phyloP scores from a whole-genome alignment of 1,284 basidiomycete genomes.

The Ustilago curta region DNA sequence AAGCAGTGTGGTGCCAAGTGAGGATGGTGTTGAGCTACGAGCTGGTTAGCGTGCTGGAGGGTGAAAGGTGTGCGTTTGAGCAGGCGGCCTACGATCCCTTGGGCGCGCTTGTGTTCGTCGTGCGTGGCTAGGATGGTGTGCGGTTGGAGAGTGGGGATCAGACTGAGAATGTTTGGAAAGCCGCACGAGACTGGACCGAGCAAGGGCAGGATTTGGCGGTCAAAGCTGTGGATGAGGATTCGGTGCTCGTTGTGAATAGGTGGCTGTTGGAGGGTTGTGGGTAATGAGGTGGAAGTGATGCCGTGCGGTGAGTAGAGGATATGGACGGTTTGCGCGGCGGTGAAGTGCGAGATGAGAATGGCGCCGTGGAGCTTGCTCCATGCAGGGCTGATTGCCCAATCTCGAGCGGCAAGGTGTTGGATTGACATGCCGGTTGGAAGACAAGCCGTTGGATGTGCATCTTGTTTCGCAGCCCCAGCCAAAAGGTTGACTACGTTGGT shows the following conservation, averaged over 20 bases:
- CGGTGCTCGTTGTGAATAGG: neutral
- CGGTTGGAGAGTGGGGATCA: conserved; percentile 26
- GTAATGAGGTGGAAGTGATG: conserved; percentile 30
- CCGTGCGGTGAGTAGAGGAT: conserved; percentile 49
- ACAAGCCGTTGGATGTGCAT: conserved; percentile 2
- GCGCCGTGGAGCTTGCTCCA: conserved; percentile 41
- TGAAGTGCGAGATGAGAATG: conserved; percentile 23
- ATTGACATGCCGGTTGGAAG: conserved; percentile 20
- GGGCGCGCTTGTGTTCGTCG: conserved; percentile 39
- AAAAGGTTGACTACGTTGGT: conserved; percentile 21
- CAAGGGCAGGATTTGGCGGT: conserved; percentile 39
- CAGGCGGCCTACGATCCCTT: conserved; percentile 36
- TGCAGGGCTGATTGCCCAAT: conserved; percentile 32
- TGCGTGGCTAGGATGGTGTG: conserved; percentile 34
- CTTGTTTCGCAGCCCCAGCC: conserved; percentile 11
- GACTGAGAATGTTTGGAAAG: conserved; percentile 32
- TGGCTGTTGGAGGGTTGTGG: neutral
- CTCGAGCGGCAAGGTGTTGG: conserved; percentile 30
- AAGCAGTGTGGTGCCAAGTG: neutral
- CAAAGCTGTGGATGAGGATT: conserved; percentile 46
- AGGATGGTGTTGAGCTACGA: conserved; percentile 2
- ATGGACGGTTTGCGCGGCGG: neutral
- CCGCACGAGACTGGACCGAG: conserved; percentile 40
- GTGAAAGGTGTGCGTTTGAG: conserved; percentile 15
- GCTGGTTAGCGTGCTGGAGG: conserved; percentile 5